Evolutionary conservation across 352 stramenopile genomes (phyloP), one percentile per base, ranked within the genome.

Genomic region (Phytopythium vexans): DNA sequence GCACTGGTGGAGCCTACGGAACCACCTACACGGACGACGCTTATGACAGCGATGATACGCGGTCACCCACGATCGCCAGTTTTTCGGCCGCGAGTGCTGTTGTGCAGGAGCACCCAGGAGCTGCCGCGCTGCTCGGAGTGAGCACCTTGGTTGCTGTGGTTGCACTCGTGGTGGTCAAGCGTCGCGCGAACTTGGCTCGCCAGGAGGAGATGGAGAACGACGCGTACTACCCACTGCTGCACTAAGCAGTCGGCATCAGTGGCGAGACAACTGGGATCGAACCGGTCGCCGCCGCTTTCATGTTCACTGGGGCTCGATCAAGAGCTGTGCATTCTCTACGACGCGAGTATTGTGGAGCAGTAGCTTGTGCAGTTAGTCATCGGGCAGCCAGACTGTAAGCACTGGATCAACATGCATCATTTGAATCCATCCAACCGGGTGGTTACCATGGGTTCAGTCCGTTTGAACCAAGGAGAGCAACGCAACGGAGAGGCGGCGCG

Each of bases 221-320:
- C 40, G 77, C 74, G 21, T 85, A 86, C 56, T 85, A 86, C 40
- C 74, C 77, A 31, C 63, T 88, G 41, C 60, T 88, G 44, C 59
- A 77, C 56, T 88, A 77, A 32, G 49, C 40, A 45, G 15, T 11
- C 39, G 6, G 6, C 11, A n/a, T n/a, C n/a, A n/a, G n/a, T n/a
- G n/a, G n/a, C n/a, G n/a, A n/a, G n/a, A n/a, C n/a, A n/a, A n/a
- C n/a, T n/a, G n/a, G n/a, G n/a, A n/a, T n/a, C n/a, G n/a, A n/a
- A n/a, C n/a, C n/a, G n/a, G n/a, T n/a, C n/a, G n/a, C n/a, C n/a
- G n/a, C n/a, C n/a, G n/a, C n/a, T n/a, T n/a, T n/a, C n/a, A n/a
- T n/a, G n/a, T n/a, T n/a, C n/a, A n/a, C n/a, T n/a, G n/a, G n/a
- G n/a, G n/a, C n/a, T n/a, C n/a, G n/a, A n/a, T n/a, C n/a, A n/a